Percentiles rank a stretch among this genome's conserved stretches.
Conservation (phyloP, 106 monocot genomes). For the Platanthera guangdongensis region DNA sequence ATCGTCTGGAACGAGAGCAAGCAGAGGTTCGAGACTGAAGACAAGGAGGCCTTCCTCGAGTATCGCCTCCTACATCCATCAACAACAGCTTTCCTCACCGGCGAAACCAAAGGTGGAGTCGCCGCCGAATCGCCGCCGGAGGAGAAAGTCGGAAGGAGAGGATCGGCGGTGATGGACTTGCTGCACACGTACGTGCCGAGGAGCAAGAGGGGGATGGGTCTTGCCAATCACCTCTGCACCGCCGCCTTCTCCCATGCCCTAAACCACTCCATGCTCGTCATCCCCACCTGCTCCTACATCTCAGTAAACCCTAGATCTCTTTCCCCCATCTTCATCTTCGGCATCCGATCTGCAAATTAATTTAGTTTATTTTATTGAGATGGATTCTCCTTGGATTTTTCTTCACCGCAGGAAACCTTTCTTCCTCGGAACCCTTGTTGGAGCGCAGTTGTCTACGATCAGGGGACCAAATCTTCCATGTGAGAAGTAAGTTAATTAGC, state of each 20-base stretch:
- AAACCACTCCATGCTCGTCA: conserved; percentile 40
- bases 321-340: not conserved
- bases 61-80: conserved; percentile 35
- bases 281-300: conserved; percentile 90
- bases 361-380: not conserved
- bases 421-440: conserved; percentile 5
- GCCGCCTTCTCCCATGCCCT: conserved; percentile 79
- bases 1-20: conserved; percentile 66
- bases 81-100: not conserved
- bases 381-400: not conserved
- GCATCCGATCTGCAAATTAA: not conserved
- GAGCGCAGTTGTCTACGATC: not conserved
- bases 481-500: conserved; percentile 1
- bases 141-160: conserved; percentile 5
- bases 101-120: not conserved
- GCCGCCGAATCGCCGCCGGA: not conserved
- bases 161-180: conserved; percentile 60
- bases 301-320: conserved; percentile 41
- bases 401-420: conserved; percentile 12
- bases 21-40: conserved; percentile 76
- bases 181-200: conserved; percentile 82
- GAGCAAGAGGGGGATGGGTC: conserved; percentile 68
- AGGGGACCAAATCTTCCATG: conserved; percentile 2
- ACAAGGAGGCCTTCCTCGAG: conserved; percentile 71
- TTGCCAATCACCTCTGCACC: conserved; percentile 61